Conservation (phyloP, 1,284 basidiomycete genomes). For the Hemileia vastatrix region DNA sequence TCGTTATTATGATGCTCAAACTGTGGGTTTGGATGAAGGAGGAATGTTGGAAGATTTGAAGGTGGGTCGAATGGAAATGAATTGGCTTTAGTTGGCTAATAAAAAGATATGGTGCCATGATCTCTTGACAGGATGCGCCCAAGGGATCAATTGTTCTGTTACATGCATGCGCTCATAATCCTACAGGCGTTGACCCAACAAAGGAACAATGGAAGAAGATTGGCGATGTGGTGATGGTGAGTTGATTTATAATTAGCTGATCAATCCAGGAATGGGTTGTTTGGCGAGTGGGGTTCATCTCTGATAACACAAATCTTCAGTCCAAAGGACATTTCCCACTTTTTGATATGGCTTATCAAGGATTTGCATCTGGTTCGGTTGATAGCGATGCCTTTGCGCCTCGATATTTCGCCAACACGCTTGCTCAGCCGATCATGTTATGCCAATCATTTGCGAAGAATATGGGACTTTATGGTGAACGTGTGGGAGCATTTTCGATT, state of each 20-base stretch:
- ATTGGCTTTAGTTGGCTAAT: conserved; percentile 40
- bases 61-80: conserved; percentile 37
- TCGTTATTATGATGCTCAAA: conserved; percentile 50
- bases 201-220: conserved; percentile 76
- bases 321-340: conserved; percentile 82
- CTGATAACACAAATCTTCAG: conserved; percentile 23
- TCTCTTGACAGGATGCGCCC: conserved; percentile 32
- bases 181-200: conserved; percentile 78
- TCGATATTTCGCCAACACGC: conserved; percentile 46
- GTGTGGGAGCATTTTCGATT: conserved; percentile 43
- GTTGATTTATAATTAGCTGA: neutral
- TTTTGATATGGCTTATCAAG: conserved; percentile 82
- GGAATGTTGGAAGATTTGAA: conserved; percentile 34
- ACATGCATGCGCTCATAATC: conserved; percentile 46
- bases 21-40: conserved; percentile 43
- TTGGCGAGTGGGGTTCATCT: neutral
- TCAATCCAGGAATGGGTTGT: too few relatives aligned
- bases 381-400: conserved; percentile 43
- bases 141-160: conserved; percentile 42
- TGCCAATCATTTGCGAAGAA: conserved; percentile 46
- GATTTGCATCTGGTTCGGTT: conserved; percentile 47
- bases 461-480: conserved; percentile 46
- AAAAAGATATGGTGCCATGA: conserved; percentile 29
- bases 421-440: conserved; percentile 38
- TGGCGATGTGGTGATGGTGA: conserved; percentile 59